Percentiles rank a stretch among this genome's conserved stretches.
phyloP scores from a whole-genome alignment of 2,329 filamentous ascomycete species.

The Aureobasidium sp. region DNA sequence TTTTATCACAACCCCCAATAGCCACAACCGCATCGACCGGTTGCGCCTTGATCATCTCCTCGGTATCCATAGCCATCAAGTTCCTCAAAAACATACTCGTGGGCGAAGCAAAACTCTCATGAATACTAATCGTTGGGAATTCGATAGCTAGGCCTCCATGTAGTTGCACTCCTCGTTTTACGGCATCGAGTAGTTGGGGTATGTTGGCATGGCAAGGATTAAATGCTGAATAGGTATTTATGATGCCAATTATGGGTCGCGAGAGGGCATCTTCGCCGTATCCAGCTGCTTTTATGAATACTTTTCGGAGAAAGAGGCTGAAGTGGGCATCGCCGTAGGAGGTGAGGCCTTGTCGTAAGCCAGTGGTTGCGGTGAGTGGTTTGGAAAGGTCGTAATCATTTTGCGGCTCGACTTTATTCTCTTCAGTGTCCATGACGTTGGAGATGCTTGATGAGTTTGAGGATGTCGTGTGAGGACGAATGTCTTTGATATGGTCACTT shows the following conservation, averaged over 20 bases:
- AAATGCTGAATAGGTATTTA: conserved; percentile 66
- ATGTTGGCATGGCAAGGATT: conserved; percentile 70
- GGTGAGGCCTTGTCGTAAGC: conserved; percentile 58
- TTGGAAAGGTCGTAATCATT: conserved; percentile 53
- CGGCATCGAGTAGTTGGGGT: conserved; percentile 64
- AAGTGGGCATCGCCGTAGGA: conserved; percentile 70
- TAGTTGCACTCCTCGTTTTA: conserved; percentile 61
- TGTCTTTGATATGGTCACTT: not conserved
- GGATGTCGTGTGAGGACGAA: not conserved
- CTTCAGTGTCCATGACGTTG: not conserved
- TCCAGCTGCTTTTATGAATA: conserved; percentile 69
- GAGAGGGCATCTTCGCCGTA: conserved; percentile 66
- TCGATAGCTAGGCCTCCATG: conserved; percentile 62
- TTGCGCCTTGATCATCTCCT: conserved; percentile 69
- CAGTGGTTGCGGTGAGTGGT: conserved; percentile 45
- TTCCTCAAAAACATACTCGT: conserved; percentile 72
- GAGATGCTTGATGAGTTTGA: not conserved
- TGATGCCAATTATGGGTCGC: conserved; percentile 64
- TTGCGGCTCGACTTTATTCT: not conserved
- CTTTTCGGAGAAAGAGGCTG: conserved; percentile 66
- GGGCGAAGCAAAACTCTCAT: conserved; percentile 62
- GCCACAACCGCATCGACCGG: conserved; percentile 62
- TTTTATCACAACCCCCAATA: conserved; percentile 70
- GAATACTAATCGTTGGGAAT: conserved; percentile 66
- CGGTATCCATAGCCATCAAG: conserved; percentile 72